Conservation (phyloP, 768 basidiomycete species). For the Podaxis sp. region DNA sequence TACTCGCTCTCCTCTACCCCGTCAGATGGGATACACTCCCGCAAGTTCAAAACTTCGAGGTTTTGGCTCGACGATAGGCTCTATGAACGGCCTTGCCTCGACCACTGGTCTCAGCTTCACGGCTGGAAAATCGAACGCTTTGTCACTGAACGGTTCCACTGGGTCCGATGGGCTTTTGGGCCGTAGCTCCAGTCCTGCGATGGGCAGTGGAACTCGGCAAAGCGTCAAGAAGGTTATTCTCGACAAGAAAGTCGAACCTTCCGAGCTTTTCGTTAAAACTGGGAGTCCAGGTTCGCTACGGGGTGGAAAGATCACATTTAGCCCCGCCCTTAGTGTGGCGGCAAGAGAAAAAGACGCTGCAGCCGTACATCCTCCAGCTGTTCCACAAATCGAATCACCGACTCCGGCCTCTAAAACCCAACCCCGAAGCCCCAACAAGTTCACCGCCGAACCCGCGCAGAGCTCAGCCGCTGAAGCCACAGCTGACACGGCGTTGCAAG, state of each 20-base stretch:
- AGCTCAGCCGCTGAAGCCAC: constrained; percentile 23
- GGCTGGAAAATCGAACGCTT: constrained; percentile 53
- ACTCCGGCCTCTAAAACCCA: constrained; percentile 22
- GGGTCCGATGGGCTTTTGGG: constrained; percentile 63
- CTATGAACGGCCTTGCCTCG: constrained; percentile 35
- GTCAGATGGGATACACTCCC: constrained; percentile 64
- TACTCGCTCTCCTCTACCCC: constrained; percentile 67
- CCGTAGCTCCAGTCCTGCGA: constrained; percentile 57
- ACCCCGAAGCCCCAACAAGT: constrained; percentile 38
- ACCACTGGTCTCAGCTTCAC: constrained; percentile 46
- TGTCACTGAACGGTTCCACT: constrained; percentile 46
- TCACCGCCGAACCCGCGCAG: constrained; percentile 35
- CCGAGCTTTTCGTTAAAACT: constrained; percentile 62
- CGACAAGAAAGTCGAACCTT: constrained; percentile 79
- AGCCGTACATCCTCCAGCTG: constrained; percentile 24
- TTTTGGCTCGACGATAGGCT: constrained; percentile 49
- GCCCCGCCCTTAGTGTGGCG: constrained; percentile 71
- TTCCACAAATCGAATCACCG: constrained; percentile 5
- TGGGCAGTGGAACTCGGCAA: constrained; percentile 69
- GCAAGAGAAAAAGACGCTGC: constrained; percentile 72
- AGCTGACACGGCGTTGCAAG: constrained; percentile 47
- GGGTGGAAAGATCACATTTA: constrained; percentile 66
- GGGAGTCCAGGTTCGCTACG: constrained; percentile 43
- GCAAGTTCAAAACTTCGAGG: constrained; percentile 73
- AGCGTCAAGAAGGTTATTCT: constrained; percentile 94